Evolutionary conservation across 306 rosid species (phyloP), one percentile per base, ranked within the genome.

Genomic region (Ormosia semicastrata): DNA sequence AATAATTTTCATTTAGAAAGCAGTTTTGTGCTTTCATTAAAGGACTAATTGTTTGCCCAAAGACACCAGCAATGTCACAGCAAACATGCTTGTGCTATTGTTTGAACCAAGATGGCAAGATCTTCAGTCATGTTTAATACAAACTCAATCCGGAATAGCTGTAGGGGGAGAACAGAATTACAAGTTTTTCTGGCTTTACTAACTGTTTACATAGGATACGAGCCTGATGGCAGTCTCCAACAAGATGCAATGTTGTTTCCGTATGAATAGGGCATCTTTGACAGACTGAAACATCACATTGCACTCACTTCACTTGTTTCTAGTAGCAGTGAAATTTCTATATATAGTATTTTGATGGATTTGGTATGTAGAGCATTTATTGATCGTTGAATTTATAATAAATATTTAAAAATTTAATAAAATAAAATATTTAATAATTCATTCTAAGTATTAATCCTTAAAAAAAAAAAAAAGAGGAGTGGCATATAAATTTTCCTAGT

Each of bases 161-260:
- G 44, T 40, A 40, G 9, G 7, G 44, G 44, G n/a, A n/a, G n/a
- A 40, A 40, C 8, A 40, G 8, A 40, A 40, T 40, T 40, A n/a
- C n/a, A n/a, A n/a, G n/a, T n/a, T n/a, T n/a, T n/a, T n/a, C n/a
- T n/a, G n/a, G 5, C 11, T 15, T 56, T 30, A 2, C 14, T 60
- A 12, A 60, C 66, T 60, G 70, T 64, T 64, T 64, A n/a, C 70
- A 36, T 36, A 14, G 70, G 70, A 64, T 64, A 64, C 47, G 68
- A 60, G 17, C 8, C 8, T 40, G 44, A 40, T 40, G 44, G 44
- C 44, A 40, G 44, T 40, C 44, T 5, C 44, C 3, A 36, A 5
- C n/a, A 24, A 58, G 14, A 9, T 29, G 65, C 65, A 24, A 30
- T 10, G 65, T 59, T 30, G 37, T 59, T 3, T 59, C n/a, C 29